A percentile compares a stretch with the other conserved stretches of the same genome.
These are phyloP conservation scores for Dissophora ornata DNA, from an alignment of 192 early-diverging fungal genomes.

Conservation along the genomic window DNA sequence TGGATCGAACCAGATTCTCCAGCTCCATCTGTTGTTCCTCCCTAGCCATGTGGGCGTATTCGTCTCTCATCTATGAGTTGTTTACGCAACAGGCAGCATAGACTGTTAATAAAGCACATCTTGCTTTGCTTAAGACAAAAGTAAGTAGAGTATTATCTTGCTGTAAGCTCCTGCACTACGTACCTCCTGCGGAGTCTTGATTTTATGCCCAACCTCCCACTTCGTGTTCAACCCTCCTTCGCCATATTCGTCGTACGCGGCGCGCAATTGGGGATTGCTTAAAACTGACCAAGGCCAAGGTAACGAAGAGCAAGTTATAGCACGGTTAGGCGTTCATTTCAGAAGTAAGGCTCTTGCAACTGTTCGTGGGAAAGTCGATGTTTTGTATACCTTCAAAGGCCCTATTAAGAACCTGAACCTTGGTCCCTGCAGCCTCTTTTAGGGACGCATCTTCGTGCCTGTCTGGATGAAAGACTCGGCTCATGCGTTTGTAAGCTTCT, in stretches of 20 bases:
- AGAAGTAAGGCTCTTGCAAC: too few species aligned
- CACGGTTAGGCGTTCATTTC: too few species aligned
- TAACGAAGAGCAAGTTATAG: too few species aligned
- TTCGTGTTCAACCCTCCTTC: conserved; percentile 78
- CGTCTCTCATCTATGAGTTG: conserved; percentile 62
- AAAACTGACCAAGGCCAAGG: conserved; percentile 79
- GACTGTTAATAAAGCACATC: too few species aligned
- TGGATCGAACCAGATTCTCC: conserved; percentile 74
- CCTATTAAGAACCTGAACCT: conserved; percentile 75
- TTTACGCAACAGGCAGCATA: too few species aligned
- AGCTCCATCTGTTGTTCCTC: conserved; percentile 69
- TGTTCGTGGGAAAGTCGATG: too few species aligned
- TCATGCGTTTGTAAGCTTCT: conserved; percentile 75
- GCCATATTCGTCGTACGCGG: conserved; percentile 91
- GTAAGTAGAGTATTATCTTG: neutral
- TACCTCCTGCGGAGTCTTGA: conserved; percentile 76
- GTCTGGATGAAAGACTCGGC: conserved; percentile 82
- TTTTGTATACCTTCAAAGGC: conserved; percentile 74
- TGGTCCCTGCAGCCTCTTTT: conserved; percentile 71
- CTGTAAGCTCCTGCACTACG: too few species aligned
- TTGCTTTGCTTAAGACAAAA: too few species aligned
- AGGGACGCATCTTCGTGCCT: conserved; percentile 67
- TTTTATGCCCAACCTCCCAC: conserved; percentile 70
- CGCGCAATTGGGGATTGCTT: conserved; percentile 76
- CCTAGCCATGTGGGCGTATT: conserved; percentile 72